These are phyloP conservation scores for Aspergillus candidus DNA, from an alignment of 2,329 filamentous ascomycete genomes.

Conservation along the genomic window DNA sequence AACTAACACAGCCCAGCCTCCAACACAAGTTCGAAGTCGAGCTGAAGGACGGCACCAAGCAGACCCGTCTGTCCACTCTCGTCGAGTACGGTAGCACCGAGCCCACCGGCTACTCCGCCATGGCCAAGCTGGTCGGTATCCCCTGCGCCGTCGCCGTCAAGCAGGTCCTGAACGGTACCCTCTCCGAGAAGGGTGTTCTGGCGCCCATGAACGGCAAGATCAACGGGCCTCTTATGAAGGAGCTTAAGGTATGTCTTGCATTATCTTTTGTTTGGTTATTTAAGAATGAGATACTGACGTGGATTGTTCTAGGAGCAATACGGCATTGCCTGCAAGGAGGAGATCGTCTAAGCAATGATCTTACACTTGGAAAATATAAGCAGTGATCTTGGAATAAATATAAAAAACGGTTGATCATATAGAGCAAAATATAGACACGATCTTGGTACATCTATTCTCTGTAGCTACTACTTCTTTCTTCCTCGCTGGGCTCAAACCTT, in stretches of 20 bases:
- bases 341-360: too few relatives aligned
- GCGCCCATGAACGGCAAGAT: slow-evolving; percentile 70
- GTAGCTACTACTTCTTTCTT: too few relatives aligned
- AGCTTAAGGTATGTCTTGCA: slow-evolving; percentile 62
- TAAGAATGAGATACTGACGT: too few relatives aligned
- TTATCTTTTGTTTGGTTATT: too few relatives aligned
- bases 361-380: too few relatives aligned
- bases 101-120: slow-evolving; percentile 62
- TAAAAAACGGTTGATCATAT: too few relatives aligned
- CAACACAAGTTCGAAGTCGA: slow-evolving; percentile 69
- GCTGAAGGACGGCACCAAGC: slow-evolving; percentile 67
- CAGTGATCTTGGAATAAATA: too few relatives aligned
- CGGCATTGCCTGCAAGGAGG: too few relatives aligned
- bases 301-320: too few relatives aligned
- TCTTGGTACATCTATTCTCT: too few relatives aligned
- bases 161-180: slow-evolving; percentile 69
- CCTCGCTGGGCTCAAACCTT: too few relatives aligned
- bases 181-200: slow-evolving; percentile 63
- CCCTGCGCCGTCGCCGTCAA: slow-evolving; percentile 70
- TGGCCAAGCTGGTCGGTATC: slow-evolving; percentile 76
- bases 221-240: slow-evolving; percentile 67
- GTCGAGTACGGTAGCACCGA: slow-evolving; percentile 73
- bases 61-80: slow-evolving; percentile 75
- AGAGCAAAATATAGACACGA: too few relatives aligned
- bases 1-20: slow-evolving; percentile 14